Percentiles rank a stretch among this genome's conserved stretches.
Conservation (phyloP, 371 early-diverging fungal genomes). For the Phascolomyces articulosus region DNA sequence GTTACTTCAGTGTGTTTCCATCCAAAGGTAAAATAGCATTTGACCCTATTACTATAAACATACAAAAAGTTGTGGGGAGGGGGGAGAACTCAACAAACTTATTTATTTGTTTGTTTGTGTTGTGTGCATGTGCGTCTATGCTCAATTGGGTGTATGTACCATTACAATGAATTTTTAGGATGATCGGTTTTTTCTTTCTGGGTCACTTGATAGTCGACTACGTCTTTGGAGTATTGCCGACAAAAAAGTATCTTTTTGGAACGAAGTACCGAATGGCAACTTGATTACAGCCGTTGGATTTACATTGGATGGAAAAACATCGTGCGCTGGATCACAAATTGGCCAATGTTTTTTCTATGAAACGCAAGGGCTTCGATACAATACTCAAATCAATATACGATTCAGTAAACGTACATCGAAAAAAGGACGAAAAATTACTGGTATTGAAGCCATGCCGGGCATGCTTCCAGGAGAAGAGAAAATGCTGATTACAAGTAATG, state of each 20-base stretch:
- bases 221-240: slow-evolving; percentile 85
- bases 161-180: too few species aligned
- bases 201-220: slow-evolving; percentile 78
- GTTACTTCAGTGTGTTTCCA: slow-evolving; percentile 85
- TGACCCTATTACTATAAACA: too few species aligned
- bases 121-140: too few species aligned
- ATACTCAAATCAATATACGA: slow-evolving; percentile 69
- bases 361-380: slow-evolving; percentile 74
- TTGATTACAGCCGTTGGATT: slow-evolving; percentile 83
- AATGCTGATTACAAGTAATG: slow-evolving; percentile 78
- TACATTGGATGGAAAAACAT: slow-evolving; percentile 68
- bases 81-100: too few species aligned
- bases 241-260: slow-evolving; percentile 78
- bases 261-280: slow-evolving; percentile 64
- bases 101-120: too few species aligned
- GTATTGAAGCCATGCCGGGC: slow-evolving; percentile 68
- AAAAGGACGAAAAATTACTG: slow-evolving; percentile 75
- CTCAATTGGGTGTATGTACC: too few species aligned
- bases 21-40: slow-evolving; percentile 53
- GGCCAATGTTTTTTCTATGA: slow-evolving; percentile 85
- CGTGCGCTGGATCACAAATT: slow-evolving; percentile 76
- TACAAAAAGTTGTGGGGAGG: too few species aligned
- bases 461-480: slow-evolving; percentile 53
- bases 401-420: slow-evolving; percentile 50
- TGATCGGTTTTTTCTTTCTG: slow-evolving; percentile 80